Evolutionary conservation across 208 protist genomes (phyloP).

Genomic region (Crithidia mellificae): DNA sequence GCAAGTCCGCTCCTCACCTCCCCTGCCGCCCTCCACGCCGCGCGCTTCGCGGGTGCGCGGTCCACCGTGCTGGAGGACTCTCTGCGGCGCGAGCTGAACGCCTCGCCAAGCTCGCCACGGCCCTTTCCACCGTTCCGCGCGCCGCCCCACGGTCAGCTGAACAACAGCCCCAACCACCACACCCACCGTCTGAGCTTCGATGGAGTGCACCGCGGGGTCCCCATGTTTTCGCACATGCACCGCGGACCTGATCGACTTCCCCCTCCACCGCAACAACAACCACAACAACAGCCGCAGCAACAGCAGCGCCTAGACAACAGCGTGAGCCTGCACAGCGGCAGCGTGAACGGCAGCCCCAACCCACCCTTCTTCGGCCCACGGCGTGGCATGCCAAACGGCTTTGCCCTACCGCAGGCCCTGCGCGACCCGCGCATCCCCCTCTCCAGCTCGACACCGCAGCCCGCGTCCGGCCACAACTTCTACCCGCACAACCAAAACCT

Average conservation of each 20-base stretch:
- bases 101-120: background rate
- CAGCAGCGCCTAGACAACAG: constrained; percentile 3
- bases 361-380: background rate
- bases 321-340: background rate
- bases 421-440: background rate
- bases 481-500: background rate
- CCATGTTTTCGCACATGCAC: background rate
- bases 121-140: background rate
- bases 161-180: background rate
- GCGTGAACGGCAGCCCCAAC: background rate
- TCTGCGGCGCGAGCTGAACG: background rate
- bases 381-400: background rate
- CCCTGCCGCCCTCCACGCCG: background rate
- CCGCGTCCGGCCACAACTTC: background rate
- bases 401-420: background rate
- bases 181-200: background rate
- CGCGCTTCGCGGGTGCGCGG: background rate
- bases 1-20: background rate
- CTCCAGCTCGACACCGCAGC: background rate
- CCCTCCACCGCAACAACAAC: background rate
- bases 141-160: background rate
- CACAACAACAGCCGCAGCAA: background rate
- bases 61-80: background rate
- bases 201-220: background rate
- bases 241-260: background rate